Evolutionary conservation across 345 rosid species (phyloP), one percentile per base, ranked within the genome.

Genomic region (Alliaria petiolata): DNA sequence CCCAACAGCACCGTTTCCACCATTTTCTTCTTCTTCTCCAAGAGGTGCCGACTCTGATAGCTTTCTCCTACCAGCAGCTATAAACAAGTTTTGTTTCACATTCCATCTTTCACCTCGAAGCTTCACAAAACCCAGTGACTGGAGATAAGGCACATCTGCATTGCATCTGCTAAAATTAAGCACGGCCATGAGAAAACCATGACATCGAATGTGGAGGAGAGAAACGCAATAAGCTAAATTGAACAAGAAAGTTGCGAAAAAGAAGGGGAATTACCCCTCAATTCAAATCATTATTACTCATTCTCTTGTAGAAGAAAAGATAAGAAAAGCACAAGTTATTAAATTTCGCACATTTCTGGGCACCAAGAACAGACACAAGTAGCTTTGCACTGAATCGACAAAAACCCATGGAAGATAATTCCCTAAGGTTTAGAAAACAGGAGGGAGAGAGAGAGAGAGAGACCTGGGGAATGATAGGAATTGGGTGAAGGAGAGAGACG

Each of bases 391-490:
- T 3, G 19, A 72, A 43, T 63, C 28, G 25, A 39, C 2, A 20
- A 1, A 59, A 49, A 36, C 51, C 42, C 69, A 62, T n/a, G 12
- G 5, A 38, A 2, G 4, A 15, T 16, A 57, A 38, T 5, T 26
- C 14, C 1, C 4, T n/a, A 12, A 25, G 3, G 40, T 17, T 36
- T 9, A 5, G 17, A 30, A 17, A 57, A 46, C 3, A 12, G 44
- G 51, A 13, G 46, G 6, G 17, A 22, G 60, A 52, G 12, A 63
- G 74, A 40, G 58, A 77, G 25, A 22, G n/a, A n/a, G n/a, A n/a
- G n/a, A 87, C 98, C 98, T 89, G 85, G 92, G 79, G 64, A 83
- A 60, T 33, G 83, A 70, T 51, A 86, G 74, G 69, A 82, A 84
- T 31, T 85, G 86, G 68, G 81, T 62, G 83, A 85, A 80, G 78